Conservation (phyloP, 768 basidiomycete species). For the Hortiboletus campestris region DNA sequence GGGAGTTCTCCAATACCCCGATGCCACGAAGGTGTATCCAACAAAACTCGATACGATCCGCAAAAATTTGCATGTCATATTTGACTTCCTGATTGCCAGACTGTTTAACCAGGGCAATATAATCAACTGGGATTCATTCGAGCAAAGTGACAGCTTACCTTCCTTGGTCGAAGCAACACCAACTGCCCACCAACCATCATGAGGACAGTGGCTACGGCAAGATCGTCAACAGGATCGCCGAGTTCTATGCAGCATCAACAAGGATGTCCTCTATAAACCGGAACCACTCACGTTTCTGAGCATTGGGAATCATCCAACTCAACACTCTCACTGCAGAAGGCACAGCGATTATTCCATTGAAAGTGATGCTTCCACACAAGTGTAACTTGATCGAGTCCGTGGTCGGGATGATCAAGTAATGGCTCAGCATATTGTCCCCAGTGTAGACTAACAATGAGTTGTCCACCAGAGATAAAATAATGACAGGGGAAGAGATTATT, state of each 20-base stretch:
- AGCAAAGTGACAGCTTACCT: conserved; percentile 46
- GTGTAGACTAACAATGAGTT: conserved; percentile 95
- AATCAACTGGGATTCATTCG: not conserved
- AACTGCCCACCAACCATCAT: conserved; percentile 94
- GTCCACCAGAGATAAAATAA: conserved; percentile 90
- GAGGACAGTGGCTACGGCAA: conserved; percentile 90
- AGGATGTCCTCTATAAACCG: not conserved
- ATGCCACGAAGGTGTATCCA: conserved; percentile 98
- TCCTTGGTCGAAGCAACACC: conserved; percentile 84
- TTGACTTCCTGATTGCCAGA: conserved; percentile 85
- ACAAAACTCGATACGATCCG: conserved; percentile 96
- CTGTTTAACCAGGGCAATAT: conserved; percentile 36
- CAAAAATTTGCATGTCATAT: conserved; percentile 96
- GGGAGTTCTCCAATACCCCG: conserved; percentile 89
- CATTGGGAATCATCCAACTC: conserved; percentile 95
- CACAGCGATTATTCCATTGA: conserved; percentile 82
- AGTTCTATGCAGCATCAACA: conserved; percentile 55
- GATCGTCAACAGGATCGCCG: conserved; percentile 91
- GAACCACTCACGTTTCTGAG: conserved; percentile 78
- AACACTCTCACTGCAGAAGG: conserved; percentile 84
- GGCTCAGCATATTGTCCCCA: conserved; percentile 87
- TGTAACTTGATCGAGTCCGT: conserved; percentile 81
- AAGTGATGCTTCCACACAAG: conserved; percentile 92
- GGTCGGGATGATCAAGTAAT: conserved; percentile 88
- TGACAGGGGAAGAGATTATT: conserved; percentile 68